Percentiles rank a stretch among this genome's conserved stretches.
Conservation (phyloP, 2,329 filamentous ascomycete genomes). For the Xylaria hypoxylon region DNA sequence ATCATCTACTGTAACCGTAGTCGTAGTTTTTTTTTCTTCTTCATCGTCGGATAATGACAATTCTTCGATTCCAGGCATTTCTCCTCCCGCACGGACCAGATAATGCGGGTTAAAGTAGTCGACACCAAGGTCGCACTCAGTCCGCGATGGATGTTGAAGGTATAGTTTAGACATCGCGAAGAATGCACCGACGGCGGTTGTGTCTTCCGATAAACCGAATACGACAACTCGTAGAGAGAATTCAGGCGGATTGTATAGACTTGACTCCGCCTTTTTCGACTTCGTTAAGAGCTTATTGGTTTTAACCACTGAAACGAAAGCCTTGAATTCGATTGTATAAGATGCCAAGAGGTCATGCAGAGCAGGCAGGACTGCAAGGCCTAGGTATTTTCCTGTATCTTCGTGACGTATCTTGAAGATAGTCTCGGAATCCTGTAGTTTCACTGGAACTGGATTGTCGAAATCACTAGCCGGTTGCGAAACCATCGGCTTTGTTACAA, state of each 20-base stretch:
- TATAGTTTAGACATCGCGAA: constrained; percentile 7
- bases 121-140: not conserved
- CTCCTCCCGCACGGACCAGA: constrained; percentile 7
- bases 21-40: no score
- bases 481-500: not conserved
- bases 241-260: not conserved
- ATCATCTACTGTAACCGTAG: not conserved
- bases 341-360: not conserved
- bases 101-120: constrained; percentile 26
- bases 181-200: not conserved
- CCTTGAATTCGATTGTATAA: not conserved
- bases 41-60: not conserved
- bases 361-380: not conserved
- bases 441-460: not conserved
- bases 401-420: not conserved
- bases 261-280: not conserved
- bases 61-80: constrained; percentile 17
- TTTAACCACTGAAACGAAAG: not conserved
- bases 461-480: not conserved
- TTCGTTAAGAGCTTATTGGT: not conserved
- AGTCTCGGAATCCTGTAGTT: not conserved
- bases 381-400: not conserved
- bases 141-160: constrained; percentile 19
- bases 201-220: not conserved
- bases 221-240: constrained; percentile 5